Base-by-base conservation (phyloP, 1,284 basidiomycete species). In the Abortiporus biennis region DNA sequence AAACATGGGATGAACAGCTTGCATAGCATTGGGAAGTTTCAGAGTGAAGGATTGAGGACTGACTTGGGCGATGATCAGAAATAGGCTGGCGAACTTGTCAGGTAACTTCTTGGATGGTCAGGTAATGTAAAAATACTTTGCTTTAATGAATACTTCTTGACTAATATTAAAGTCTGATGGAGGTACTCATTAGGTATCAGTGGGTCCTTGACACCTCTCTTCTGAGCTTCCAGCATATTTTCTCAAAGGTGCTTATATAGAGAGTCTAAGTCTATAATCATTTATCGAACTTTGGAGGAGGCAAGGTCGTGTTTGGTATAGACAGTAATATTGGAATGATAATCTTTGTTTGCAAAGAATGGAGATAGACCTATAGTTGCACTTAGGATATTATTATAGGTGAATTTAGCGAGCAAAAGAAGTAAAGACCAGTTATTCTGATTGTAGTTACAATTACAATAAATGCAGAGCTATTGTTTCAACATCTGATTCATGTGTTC, bases 401-500 rank as follows among this genome's bases (percentile, higher is more conserved):
- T 38, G 27, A 51, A 47, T 34, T 51, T 45, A 16, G 25, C 37
- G 3, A 48, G 22, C 0, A 40, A 43, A 3, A 54, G 43, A 13
- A 33, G 38, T 4, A 50, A 34, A 3, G 42, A 38, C 68, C 69
- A 72, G 46, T 69, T 50, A 43, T 61, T 46, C 47, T 71, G 70
- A 15, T 56, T 17, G 40, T 67, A 54, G 33, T 27, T 0, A 64
- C 13, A 1, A 59, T 61, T 57, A 20, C 52, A 38, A 41, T 56
- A 65, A 8, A 56, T 27, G 1, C 54, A 25, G 4, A 66, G 52
- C 36, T 61, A 63, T 24, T 56, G 44, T 38, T 67, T 59, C 1
- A 71, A 21, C 24, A 57, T 54, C 45, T 65, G 58, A 42, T 68
- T 70, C 0, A 61, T 45, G 0, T 54, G 40, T 47, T 72, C 64